phyloP scores from a whole-genome alignment of 1,139 yeast genomes.

The Zhuliangozyma blackwelliae region DNA sequence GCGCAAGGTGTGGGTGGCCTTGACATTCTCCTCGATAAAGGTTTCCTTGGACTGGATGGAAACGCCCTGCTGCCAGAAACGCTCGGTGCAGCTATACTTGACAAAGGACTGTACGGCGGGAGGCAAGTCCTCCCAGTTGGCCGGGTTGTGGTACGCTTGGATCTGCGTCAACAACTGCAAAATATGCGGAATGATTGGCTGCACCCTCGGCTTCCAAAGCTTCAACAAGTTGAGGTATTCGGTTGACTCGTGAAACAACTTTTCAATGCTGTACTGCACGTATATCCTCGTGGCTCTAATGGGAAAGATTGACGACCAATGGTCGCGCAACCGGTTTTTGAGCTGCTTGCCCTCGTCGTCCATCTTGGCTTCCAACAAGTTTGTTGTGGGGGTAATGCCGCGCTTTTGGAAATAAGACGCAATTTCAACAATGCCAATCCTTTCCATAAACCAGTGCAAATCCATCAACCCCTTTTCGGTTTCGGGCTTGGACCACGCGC shows the following conservation, averaged over 20 bases:
- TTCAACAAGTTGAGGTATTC: slow-evolving; percentile 69
- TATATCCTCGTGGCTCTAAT: slow-evolving; percentile 93
- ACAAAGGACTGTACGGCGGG: slow-evolving; percentile 89
- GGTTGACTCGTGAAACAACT: slow-evolving; percentile 70
- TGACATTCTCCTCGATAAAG: slow-evolving; percentile 89
- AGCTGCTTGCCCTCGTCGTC: slow-evolving; percentile 84
- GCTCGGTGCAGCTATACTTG: slow-evolving; percentile 78
- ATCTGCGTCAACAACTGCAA: slow-evolving; percentile 83
- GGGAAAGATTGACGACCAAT: slow-evolving; percentile 93
- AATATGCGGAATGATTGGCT: slow-evolving; percentile 87
- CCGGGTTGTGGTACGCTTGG: slow-evolving; percentile 92
- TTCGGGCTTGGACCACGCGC: slow-evolving; percentile 89
- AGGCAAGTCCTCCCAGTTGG: slow-evolving; percentile 84
- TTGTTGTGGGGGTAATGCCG: slow-evolving; percentile 73
- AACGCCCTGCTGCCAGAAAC: slow-evolving; percentile 98
- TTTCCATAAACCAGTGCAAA: slow-evolving; percentile 96
- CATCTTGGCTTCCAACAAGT: slow-evolving; percentile 73
- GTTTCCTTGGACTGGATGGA: slow-evolving; percentile 92
- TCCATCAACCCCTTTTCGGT: slow-evolving; percentile 88
- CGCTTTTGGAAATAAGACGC: slow-evolving; percentile 85
- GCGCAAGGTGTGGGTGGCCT: slow-evolving; percentile 86
- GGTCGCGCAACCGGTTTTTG: slow-evolving; percentile 75
- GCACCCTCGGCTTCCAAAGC: slow-evolving; percentile 91
- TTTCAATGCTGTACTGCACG: slow-evolving; percentile 92
- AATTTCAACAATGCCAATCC: slow-evolving; percentile 89